Evolutionary conservation across 768 basidiomycete genomes (phyloP), one percentile per base, ranked within the genome.

Genomic region (Sarcodon aspratus): DNA sequence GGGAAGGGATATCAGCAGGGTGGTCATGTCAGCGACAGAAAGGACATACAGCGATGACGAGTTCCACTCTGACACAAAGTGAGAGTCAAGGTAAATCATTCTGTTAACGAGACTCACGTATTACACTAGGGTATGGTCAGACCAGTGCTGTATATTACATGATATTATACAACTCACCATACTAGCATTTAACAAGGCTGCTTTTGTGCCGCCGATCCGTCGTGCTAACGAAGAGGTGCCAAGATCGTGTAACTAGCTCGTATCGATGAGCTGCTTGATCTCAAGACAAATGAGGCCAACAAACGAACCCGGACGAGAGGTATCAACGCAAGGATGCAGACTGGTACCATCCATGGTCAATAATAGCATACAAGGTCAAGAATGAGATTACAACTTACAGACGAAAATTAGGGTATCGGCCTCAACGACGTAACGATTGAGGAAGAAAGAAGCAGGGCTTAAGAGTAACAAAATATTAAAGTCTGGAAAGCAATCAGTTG

Each of bases 101-200:
- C 37, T 6, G 36, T 21, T 13, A 44, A 47, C 40, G 48, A 47
- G 47, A 69, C 80, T 60, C 60, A 85, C 80, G 75, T 69, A 54
- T 87, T 87, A 48, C 78, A 80, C 85, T 86, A 45, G 17, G 33
- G 54, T 18, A 45, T 38, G 59, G 70, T 61, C 56, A 75, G 71
- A 74, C 71, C 55, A 31, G 9, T 37, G 34, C 27, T 33, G 45
- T n/a, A 31, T 4, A 36, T 36, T 52, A 36, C 36, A 8, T 34
- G 46, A 1, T 7, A 33, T 13, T 32, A 6, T 7, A 31, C 10
- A 11, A 58, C 74, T 45, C 60, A 86, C 85, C 79, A 88, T 69
- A 61, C 79, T 86, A 37, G 85, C 87, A 55, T 91, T 91, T 33
- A 92, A 66, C 15, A 94, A 69, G 0, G 86, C 90, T 0, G 87